Percentiles rank a stretch among this genome's conserved stretches.
Evolutionary conservation across 2,329 filamentous ascomycete species (phyloP).

Genomic region (Aphanocladium album): DNA sequence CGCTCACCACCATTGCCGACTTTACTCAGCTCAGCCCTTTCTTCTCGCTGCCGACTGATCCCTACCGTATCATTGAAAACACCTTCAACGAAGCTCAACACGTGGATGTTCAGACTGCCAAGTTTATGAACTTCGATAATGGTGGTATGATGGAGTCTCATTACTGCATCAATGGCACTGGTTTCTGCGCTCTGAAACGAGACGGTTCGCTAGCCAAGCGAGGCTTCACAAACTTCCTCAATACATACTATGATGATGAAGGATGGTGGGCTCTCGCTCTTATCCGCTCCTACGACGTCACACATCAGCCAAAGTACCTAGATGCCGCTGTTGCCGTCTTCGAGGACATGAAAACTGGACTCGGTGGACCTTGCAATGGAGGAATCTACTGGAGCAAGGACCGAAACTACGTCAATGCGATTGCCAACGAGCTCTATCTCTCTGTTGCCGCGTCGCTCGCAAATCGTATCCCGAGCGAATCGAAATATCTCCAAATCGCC

Average conservation of each 20-base stretch:
- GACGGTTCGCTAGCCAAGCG: slow-evolving; percentile 28
- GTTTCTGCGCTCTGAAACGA: slow-evolving; percentile 11
- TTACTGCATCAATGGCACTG: slow-evolving; percentile 28
- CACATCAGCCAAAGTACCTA: slow-evolving; percentile 47
- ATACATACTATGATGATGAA: slow-evolving; percentile 55
- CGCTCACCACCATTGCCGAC: slow-evolving; percentile 57
- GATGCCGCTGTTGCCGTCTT: slow-evolving; percentile 49
- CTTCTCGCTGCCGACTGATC: slow-evolving; percentile 32
- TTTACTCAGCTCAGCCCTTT: slow-evolving; percentile 33
- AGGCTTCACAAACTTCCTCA: slow-evolving; percentile 39
- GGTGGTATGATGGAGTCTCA: slow-evolving; percentile 33
- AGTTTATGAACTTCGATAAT: slow-evolving; percentile 28
- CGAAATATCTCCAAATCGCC: slow-evolving; percentile 44
- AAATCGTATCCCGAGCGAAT: slow-evolving; percentile 36
- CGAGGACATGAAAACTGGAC: slow-evolving; percentile 49
- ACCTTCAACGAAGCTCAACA: slow-evolving; percentile 43
- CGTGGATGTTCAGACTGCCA: slow-evolving; percentile 31
- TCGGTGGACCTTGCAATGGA: slow-evolving; percentile 43
- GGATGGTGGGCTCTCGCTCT: slow-evolving; percentile 61
- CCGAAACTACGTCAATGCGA: slow-evolving; percentile 46
- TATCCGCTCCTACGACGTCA: slow-evolving; percentile 53
- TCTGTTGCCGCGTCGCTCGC: slow-evolving; percentile 49
- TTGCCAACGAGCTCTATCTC: slow-evolving; percentile 55
- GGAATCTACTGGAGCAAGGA: slow-evolving; percentile 55
- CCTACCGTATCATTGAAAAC: slow-evolving; percentile 37